Conservation (phyloP, 768 basidiomycete species). For the Tephrocybe sp. region DNA sequence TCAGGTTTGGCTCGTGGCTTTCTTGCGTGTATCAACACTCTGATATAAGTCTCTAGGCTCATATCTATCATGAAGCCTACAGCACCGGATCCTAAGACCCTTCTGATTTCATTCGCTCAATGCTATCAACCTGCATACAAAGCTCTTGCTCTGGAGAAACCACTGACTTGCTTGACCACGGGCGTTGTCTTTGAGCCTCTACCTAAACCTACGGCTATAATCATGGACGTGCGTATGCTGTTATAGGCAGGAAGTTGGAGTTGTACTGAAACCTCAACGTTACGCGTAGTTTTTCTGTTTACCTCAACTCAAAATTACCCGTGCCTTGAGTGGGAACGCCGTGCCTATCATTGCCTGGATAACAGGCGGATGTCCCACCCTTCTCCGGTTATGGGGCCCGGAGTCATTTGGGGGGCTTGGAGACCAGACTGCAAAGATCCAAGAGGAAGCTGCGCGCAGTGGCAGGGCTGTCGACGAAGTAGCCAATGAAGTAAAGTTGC, state of each 20-base stretch:
- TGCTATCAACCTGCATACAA: conserved; percentile 9
- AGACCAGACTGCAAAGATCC: conserved; percentile 13
- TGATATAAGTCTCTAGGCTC: conserved; percentile 1
- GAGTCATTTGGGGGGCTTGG: conserved; percentile 19
- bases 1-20: conserved; percentile 1
- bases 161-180: conserved; percentile 12
- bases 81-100: neutral
- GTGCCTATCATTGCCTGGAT: conserved; percentile 17
- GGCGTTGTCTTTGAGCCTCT: conserved; percentile 8
- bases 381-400: conserved; percentile 17
- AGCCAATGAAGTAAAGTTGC: conserved; percentile 13
- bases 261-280: neutral
- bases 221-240: conserved; percentile 12
- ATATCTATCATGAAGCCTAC: conserved; percentile 1
- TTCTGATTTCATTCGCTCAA: neutral
- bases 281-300: conserved; percentile 9
- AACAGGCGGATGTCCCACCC: conserved; percentile 3
- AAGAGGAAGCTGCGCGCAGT: conserved; percentile 11
- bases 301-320: conserved; percentile 9
- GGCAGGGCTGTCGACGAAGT: conserved; percentile 11
- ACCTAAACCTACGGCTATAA: conserved; percentile 4
- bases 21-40: neutral
- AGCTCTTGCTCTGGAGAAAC: conserved; percentile 2
- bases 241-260: neutral
- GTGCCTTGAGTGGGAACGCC: conserved; percentile 12